phyloP scores from a whole-genome alignment of 176 grass and related monocot genomes.

The Thinopyrum elongatum region DNA sequence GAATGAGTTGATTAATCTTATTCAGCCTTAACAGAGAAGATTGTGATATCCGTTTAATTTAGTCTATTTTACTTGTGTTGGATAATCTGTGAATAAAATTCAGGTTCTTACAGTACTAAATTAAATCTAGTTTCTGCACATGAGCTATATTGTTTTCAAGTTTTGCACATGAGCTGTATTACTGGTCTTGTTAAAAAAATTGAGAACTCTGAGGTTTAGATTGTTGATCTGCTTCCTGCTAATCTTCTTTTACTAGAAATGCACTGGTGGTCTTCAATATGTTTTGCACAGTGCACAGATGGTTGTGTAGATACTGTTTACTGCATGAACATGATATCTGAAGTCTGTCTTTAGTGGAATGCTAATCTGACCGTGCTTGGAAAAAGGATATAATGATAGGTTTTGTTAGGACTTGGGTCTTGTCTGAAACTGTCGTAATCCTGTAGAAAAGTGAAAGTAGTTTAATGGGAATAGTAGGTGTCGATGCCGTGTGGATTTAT shows the following conservation, averaged over 20 bases:
- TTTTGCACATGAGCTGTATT: neutral
- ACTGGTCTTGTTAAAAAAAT: neutral
- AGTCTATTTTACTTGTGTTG: neutral
- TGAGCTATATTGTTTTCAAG: neutral
- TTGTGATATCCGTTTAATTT: neutral
- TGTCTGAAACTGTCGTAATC: too few species aligned
- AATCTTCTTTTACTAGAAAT: neutral
- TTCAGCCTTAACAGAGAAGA: neutral
- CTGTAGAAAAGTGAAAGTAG: too few species aligned
- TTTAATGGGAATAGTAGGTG: too few species aligned
- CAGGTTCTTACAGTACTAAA: neutral
- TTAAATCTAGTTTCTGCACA: neutral
- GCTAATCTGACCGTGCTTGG: neutral
- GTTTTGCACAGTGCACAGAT: neutral
- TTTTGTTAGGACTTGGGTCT: too few species aligned
- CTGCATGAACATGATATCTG: neutral
- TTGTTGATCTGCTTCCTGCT: conserved; percentile 3
- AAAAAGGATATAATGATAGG: neutral
- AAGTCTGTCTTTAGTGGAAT: neutral
- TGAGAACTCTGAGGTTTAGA: neutral
- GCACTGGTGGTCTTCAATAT: neutral
- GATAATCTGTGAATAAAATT: neutral
- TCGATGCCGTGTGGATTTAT: neutral
- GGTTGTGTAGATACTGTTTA: neutral
- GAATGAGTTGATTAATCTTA: neutral